Percentiles rank a stretch among this genome's conserved stretches.
These are phyloP conservation scores for Excoecaria cochinchinensis DNA, from an alignment of 345 rosid species.

Conservation along the genomic window DNA sequence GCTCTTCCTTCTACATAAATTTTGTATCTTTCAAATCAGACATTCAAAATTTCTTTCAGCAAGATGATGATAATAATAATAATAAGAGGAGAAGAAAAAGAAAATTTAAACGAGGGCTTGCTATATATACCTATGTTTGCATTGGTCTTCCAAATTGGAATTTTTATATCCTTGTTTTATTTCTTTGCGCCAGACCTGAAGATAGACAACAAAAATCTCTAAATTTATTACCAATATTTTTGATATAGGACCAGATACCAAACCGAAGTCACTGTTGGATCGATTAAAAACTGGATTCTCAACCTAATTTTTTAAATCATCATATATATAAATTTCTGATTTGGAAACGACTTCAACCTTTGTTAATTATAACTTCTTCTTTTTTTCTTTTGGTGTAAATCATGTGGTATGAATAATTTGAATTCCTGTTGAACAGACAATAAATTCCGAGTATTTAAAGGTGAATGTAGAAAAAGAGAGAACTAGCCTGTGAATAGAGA, in stretches of 20 bases:
- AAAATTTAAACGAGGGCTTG: background rate
- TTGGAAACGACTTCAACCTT: too few species aligned
- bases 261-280: background rate
- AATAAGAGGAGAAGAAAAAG: background rate
- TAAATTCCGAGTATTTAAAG: too few species aligned
- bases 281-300: too few species aligned
- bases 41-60: background rate
- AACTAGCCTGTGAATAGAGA: conserved; percentile 54
- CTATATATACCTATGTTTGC: conserved; percentile 17
- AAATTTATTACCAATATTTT: too few species aligned
- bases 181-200: conserved; percentile 18
- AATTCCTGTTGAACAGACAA: too few species aligned
- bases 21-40: conserved; percentile 49
- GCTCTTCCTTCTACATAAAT: conserved; percentile 72
- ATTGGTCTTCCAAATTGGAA: conserved; percentile 21
- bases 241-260: too few species aligned
- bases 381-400: too few species aligned
- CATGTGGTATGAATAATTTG: too few species aligned
- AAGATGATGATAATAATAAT: background rate
- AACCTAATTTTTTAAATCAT: too few species aligned
- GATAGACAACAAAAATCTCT: background rate
- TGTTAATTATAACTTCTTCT: too few species aligned
- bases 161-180: conserved; percentile 6
- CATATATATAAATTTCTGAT: too few species aligned
- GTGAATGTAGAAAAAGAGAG: background rate